These are phyloP conservation scores for Talaromyces islandicus DNA, from an alignment of 2,329 filamentous ascomycete species.

Conservation along the genomic window DNA sequence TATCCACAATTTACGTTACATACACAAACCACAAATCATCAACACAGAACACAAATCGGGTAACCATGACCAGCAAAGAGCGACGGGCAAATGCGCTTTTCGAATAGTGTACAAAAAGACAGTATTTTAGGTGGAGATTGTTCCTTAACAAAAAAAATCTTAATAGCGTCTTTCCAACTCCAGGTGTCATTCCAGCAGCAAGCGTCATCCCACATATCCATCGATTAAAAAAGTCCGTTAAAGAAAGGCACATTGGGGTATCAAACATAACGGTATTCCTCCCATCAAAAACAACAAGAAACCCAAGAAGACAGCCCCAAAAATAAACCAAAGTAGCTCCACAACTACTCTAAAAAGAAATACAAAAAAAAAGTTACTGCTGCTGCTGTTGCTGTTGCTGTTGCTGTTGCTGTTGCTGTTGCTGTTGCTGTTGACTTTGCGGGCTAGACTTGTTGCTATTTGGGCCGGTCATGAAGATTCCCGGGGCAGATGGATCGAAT, in stretches of 20 bases:
- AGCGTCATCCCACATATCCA: not conserved
- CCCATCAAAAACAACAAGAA: not conserved
- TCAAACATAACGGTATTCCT: not conserved
- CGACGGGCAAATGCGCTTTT: not conserved
- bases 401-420: not conserved
- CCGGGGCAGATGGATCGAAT: conserved; percentile 8
- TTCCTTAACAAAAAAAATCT: not conserved
- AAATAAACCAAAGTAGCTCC: not conserved
- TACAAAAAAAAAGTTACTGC: no score
- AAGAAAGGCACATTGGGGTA: not conserved
- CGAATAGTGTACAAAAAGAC: not conserved
- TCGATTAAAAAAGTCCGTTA: not conserved
- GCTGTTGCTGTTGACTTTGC: not conserved
- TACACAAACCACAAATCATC: not conserved
- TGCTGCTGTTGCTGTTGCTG: conserved; percentile 1
- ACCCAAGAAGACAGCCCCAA: not conserved
- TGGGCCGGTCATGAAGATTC: conserved; percentile 7
- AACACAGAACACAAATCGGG: not conserved
- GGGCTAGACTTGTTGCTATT: conserved; percentile 8
- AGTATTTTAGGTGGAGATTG: not conserved
- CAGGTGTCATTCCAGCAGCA: not conserved
- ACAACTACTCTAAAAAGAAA: not conserved
- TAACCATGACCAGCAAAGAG: not conserved
- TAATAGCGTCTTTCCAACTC: not conserved
- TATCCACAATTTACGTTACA: not conserved